Conservation (phyloP, 805 yeast genomes). For the Nematodospora valgi region DNA sequence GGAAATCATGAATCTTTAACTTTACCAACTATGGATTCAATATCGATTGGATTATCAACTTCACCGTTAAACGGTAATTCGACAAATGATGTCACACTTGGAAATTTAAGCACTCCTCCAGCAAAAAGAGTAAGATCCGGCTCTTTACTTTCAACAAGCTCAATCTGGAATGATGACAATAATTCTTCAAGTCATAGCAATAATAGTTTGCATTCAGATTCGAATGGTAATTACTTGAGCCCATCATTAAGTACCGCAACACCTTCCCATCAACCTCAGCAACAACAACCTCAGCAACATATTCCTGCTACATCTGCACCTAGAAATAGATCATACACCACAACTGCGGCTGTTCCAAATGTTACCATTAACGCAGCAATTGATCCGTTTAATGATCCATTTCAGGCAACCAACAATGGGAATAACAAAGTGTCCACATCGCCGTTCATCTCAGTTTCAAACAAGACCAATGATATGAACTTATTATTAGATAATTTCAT, state of each 20-base stretch:
- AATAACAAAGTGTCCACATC: constrained; percentile 18
- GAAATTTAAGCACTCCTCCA: constrained; percentile 6
- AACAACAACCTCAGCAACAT: constrained; percentile 4
- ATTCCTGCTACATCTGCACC: constrained; percentile 4
- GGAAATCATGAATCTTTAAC: constrained; percentile 38
- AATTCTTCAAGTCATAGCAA: constrained; percentile 16
- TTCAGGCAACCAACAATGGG: not conserved
- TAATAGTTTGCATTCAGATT: constrained; percentile 11
- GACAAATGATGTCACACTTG: not conserved
- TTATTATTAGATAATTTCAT: constrained; percentile 29
- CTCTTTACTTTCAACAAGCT: constrained; percentile 46
- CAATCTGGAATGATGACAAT: constrained; percentile 57
- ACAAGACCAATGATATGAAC: constrained; percentile 24
- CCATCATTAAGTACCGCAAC: constrained; percentile 2
- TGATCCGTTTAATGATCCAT: constrained; percentile 13
- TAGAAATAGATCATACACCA: constrained; percentile 52
- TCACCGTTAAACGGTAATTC: constrained; percentile 1
- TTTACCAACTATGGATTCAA: constrained; percentile 6
- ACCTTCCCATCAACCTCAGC: constrained; percentile 1
- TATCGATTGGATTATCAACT: constrained; percentile 4
- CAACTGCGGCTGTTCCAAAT: constrained; percentile 35
- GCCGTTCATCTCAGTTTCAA: constrained; percentile 19
- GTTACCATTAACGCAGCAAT: constrained; percentile 7
- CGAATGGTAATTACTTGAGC: constrained; percentile 8
- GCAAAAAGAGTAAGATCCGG: constrained; percentile 51